Evolutionary conservation across 2,329 filamentous ascomycete genomes (phyloP).

Genomic region (Aspergillus flavus): DNA sequence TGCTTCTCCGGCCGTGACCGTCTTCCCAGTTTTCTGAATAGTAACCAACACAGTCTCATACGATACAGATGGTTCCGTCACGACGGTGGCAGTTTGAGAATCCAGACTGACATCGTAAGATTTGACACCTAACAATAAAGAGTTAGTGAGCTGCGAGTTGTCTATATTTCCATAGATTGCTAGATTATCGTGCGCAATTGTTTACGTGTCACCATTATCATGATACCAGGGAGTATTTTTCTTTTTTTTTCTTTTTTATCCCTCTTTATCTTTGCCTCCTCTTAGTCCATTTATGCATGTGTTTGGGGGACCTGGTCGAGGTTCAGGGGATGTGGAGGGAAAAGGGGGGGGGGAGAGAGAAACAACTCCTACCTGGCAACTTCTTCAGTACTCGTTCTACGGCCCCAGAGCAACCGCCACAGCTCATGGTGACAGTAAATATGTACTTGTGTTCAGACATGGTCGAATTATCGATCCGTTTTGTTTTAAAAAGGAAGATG

Average conservation of each 20-base stretch:
- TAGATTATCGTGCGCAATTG: background rate
- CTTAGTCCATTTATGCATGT: background rate
- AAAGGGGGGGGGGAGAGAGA: background rate
- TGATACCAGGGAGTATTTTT: background rate
- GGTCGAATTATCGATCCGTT: slow-evolving; percentile 1
- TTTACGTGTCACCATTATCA: background rate
- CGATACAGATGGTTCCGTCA: slow-evolving; percentile 67
- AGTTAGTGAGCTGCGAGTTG: background rate
- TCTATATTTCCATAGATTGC: background rate
- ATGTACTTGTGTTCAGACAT: slow-evolving; percentile 87
- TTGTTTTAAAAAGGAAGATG: background rate
- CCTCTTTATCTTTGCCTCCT: background rate
- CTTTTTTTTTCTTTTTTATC: background rate
- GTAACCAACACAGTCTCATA: slow-evolving; percentile 83
- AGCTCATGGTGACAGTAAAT: slow-evolving; percentile 93
- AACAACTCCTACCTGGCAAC: slow-evolving; percentile 69
- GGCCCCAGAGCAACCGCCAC: slow-evolving; percentile 93
- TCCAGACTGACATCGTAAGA: slow-evolving; percentile 86
- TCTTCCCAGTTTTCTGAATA: slow-evolving; percentile 95
- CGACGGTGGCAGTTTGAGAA: slow-evolving; percentile 76
- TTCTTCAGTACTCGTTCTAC: slow-evolving; percentile 90
- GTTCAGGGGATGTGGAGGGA: background rate
- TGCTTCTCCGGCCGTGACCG: slow-evolving; percentile 67
- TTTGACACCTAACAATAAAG: slow-evolving; percentile 68
- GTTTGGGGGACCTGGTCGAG: background rate